Conservation (phyloP, 139 green algal species). For the Chlamydomonas schloesseri region DNA sequence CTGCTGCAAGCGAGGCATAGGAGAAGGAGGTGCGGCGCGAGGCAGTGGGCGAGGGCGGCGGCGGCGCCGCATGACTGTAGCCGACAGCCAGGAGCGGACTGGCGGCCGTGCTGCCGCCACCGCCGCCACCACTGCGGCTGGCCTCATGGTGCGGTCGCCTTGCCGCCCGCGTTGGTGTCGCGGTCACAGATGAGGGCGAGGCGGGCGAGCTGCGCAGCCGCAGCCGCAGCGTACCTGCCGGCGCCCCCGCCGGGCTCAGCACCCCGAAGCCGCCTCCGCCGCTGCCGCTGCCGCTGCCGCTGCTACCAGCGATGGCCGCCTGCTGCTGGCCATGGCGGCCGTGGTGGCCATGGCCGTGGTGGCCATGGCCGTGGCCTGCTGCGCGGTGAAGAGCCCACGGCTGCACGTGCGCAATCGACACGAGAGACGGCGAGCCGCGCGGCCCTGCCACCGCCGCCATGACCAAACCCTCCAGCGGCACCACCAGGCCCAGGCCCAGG, state of each 20-base stretch:
- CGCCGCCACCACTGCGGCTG: too few relatives aligned
- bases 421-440: neutral
- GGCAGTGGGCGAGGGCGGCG: neutral
- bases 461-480: slow-evolving; percentile 25
- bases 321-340: neutral
- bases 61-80: neutral
- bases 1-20: too few relatives aligned
- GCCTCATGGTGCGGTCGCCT: neutral
- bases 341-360: neutral
- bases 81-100: neutral
- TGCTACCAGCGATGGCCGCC: too few relatives aligned
- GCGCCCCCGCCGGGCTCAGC: neutral
- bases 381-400: neutral
- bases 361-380: too few relatives aligned
- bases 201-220: neutral
- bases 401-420: slow-evolving; percentile 10
- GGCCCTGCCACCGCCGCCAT: slow-evolving; percentile 10
- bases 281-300: too few relatives aligned
- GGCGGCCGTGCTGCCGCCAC: neutral
- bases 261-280: neutral
- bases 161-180: too few relatives aligned
- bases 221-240: neutral
- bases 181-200: neutral
- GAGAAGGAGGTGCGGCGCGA: too few relatives aligned
- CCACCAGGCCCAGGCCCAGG: slow-evolving; percentile 6